These are phyloP conservation scores for Lactifluus piperatus DNA, from an alignment of 768 basidiomycete genomes.

Conservation along the genomic window DNA sequence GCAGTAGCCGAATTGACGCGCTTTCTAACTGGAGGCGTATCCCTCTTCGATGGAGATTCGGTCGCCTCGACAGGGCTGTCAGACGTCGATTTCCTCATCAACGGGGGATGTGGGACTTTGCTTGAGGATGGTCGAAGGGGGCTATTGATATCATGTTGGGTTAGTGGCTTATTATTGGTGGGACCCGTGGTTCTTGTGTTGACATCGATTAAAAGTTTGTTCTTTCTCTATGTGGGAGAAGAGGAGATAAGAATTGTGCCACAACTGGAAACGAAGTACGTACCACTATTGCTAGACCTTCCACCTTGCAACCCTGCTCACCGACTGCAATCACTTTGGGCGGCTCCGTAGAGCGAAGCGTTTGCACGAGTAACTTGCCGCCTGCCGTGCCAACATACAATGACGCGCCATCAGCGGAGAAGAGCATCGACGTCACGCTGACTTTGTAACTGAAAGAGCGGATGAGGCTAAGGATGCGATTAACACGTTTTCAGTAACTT, in stretches of 20 bases:
- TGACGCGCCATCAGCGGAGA: constrained; percentile 61
- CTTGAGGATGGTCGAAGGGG: constrained; percentile 6
- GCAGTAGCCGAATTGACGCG: constrained; percentile 19
- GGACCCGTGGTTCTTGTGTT: constrained; percentile 24
- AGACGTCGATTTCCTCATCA: constrained; percentile 11
- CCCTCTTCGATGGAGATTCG: neutral
- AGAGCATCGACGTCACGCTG: constrained; percentile 49
- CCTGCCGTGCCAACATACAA: constrained; percentile 57
- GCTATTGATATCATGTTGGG: constrained; percentile 13
- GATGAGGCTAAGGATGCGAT: constrained; percentile 38
- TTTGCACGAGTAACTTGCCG: constrained; percentile 55
- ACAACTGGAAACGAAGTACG: constrained; percentile 9
- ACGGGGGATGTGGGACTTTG: neutral
- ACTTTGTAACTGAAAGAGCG: constrained; percentile 47
- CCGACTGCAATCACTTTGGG: constrained; percentile 47
- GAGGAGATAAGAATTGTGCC: neutral
- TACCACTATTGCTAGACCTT: constrained; percentile 52
- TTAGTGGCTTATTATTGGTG: constrained; percentile 24
- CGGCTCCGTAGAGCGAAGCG: constrained; percentile 58
- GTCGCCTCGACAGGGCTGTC: neutral
- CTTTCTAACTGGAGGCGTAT: constrained; percentile 5
- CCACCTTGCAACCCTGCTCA: constrained; percentile 38
- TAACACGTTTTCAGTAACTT: neutral
- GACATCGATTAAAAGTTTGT: constrained; percentile 23
- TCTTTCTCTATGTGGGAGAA: constrained; percentile 12